These are phyloP conservation scores for Aspergillus glaucus DNA, from an alignment of 2,329 filamentous ascomycete species.

Conservation along the genomic window DNA sequence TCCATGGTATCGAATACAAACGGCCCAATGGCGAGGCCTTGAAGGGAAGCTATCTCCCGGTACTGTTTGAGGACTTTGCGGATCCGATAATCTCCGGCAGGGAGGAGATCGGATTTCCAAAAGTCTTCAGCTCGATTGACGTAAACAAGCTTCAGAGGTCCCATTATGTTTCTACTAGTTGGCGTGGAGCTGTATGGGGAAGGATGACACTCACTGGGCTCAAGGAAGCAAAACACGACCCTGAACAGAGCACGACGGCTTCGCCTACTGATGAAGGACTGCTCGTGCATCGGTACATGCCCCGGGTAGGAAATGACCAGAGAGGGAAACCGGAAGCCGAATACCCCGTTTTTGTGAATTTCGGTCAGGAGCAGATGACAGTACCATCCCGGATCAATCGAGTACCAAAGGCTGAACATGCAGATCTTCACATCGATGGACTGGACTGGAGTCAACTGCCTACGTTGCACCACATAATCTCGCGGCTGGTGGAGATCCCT, in stretches of 20 bases:
- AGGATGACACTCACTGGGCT: slow-evolving; percentile 31
- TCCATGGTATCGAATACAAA: slow-evolving; percentile 56
- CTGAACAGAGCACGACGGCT: slow-evolving; percentile 1
- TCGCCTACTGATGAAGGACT: slow-evolving; percentile 41
- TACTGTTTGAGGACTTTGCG: slow-evolving; percentile 50
- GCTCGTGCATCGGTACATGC: slow-evolving; percentile 54
- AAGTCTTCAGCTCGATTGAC: slow-evolving; percentile 50
- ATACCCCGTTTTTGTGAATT: slow-evolving; percentile 42
- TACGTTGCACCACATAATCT: slow-evolving; percentile 55
- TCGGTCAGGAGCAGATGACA: slow-evolving; percentile 28
- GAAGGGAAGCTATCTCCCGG: slow-evolving; percentile 49
- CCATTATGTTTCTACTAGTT: slow-evolving; percentile 37
- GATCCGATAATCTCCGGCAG: slow-evolving; percentile 56
- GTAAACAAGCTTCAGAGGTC: slow-evolving; percentile 31
- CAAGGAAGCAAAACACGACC: slow-evolving; percentile 13
- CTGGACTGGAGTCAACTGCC: slow-evolving; percentile 52
- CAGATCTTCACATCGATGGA: slow-evolving; percentile 44
- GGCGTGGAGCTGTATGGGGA: slow-evolving; percentile 39
- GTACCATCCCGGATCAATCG: slow-evolving; percentile 18
- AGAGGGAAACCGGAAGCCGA: slow-evolving; percentile 50
- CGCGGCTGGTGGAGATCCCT: slow-evolving; percentile 49
- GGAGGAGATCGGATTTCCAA: slow-evolving; percentile 59
- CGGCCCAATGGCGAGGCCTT: slow-evolving; percentile 44
- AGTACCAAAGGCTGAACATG: slow-evolving; percentile 28
- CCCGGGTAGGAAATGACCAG: slow-evolving; percentile 44